Evolutionary conservation across 73 alveolate species (phyloP).

Genomic region (Tetrahymena thermophila): DNA sequence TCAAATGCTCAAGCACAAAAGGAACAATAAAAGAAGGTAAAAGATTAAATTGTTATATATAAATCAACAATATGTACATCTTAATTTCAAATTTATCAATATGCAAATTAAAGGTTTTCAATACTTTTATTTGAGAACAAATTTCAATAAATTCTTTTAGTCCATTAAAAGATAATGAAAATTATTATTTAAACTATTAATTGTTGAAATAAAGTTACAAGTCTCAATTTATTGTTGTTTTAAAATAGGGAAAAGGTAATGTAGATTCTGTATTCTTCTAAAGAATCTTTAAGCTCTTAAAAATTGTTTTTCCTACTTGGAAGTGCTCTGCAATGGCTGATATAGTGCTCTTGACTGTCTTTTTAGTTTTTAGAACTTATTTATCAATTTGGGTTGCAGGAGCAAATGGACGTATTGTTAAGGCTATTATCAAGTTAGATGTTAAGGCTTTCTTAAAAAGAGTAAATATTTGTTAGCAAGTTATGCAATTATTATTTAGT

Average conservation of each 20-base stretch:
- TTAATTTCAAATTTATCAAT: too few relatives aligned
- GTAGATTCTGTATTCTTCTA: conserved; percentile 70
- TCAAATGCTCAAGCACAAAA: neutral
- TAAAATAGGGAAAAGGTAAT: conserved; percentile 47
- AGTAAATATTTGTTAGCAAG: neutral
- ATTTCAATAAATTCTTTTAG: neutral
- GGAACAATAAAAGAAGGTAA: neutral
- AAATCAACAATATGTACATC: neutral
- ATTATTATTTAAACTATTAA: neutral
- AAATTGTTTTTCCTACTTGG: conserved; percentile 68
- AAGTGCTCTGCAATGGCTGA: conserved; percentile 52
- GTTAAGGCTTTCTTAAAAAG: conserved; percentile 36
- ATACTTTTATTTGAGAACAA: too few relatives aligned
- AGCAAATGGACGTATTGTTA: conserved; percentile 77
- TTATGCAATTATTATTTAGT: neutral
- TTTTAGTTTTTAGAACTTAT: conserved; percentile 70
- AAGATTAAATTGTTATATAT: too few relatives aligned
- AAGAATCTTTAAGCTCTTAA: conserved; percentile 54
- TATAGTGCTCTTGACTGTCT: conserved; percentile 52
- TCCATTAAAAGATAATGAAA: neutral
- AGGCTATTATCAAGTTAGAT: conserved; percentile 67
- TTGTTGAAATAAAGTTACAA: neutral
- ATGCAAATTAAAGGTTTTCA: too few relatives aligned
- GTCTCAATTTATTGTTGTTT: too few relatives aligned
- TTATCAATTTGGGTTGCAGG: conserved; percentile 78